These are phyloP conservation scores for Penicillium hordei DNA, from an alignment of 2,329 filamentous ascomycete genomes.

Conservation along the genomic window DNA sequence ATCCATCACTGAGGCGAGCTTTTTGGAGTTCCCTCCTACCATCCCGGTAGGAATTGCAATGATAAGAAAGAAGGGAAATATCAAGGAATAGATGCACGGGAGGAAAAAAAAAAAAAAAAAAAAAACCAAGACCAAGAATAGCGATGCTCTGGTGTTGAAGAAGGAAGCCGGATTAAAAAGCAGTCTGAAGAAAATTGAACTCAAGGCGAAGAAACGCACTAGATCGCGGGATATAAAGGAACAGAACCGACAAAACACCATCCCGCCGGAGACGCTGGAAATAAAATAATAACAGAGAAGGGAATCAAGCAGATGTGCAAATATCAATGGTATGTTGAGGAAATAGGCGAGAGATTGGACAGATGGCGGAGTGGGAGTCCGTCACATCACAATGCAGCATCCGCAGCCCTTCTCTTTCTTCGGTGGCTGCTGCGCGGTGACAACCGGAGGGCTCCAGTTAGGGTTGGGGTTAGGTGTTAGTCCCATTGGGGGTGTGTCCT, in stretches of 20 bases:
- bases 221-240: conserved; percentile 7
- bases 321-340: conserved; percentile 17
- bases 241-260: conserved; percentile 23
- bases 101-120: not conserved
- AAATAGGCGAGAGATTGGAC: conserved; percentile 15
- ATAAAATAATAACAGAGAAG: conserved; percentile 15
- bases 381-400: conserved; percentile 75
- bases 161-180: conserved; percentile 16
- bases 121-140: conserved; percentile 2
- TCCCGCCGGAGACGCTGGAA: conserved; percentile 17
- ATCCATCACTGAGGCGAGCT: conserved; percentile 3
- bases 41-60: not conserved
- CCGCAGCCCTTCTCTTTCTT: conserved; percentile 58
- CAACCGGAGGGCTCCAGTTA: conserved; percentile 46
- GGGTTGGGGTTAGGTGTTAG: conserved; percentile 39
- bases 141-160: conserved; percentile 15
- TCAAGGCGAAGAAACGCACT: conserved; percentile 4
- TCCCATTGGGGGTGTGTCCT: conserved; percentile 38
- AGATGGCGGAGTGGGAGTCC: conserved; percentile 12
- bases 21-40: conserved; percentile 1
- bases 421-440: conserved; percentile 55
- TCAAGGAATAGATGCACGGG: conserved; percentile 20
- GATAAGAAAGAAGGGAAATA: conserved; percentile 10
- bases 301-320: conserved; percentile 15
- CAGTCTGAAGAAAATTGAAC: conserved; percentile 3